Evolutionary conservation across 768 basidiomycete species (phyloP).

Genomic region (Naganishia randhawae): DNA sequence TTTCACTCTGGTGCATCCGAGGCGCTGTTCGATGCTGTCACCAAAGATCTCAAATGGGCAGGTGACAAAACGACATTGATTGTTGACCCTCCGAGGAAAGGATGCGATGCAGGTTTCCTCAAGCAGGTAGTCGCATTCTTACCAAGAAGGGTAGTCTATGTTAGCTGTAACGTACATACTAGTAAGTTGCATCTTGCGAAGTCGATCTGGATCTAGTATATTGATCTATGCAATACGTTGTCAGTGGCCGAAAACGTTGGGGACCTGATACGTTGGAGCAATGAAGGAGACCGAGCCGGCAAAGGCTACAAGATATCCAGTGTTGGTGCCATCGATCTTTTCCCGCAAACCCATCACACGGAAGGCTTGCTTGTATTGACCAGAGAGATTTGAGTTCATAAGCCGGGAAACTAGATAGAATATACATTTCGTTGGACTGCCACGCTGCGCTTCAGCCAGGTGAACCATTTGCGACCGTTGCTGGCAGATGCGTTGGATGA

Average conservation of each 20-base stretch:
- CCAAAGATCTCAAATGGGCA: constrained; percentile 50
- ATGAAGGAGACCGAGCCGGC: constrained; percentile 49
- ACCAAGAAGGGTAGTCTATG: constrained; percentile 71
- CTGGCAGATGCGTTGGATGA: too few relatives aligned
- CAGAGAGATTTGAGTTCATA: constrained; percentile 16
- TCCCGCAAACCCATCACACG: constrained; percentile 62
- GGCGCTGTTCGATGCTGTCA: constrained; percentile 27
- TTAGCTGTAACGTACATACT: constrained; percentile 93
- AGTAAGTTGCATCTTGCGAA: constrained; percentile 50
- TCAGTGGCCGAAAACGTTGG: constrained; percentile 29
- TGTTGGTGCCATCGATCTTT: constrained; percentile 84
- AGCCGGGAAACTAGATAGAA: not conserved
- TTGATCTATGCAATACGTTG: constrained; percentile 55
- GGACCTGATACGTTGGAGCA: constrained; percentile 37
- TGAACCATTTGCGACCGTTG: too few relatives aligned
- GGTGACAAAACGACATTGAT: constrained; percentile 51
- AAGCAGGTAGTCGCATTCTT: constrained; percentile 70
- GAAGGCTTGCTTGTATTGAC: constrained; percentile 30
- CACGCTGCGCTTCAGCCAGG: not conserved
- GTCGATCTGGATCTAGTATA: constrained; percentile 61
- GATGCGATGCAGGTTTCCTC: constrained; percentile 71
- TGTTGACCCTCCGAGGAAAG: constrained; percentile 85
- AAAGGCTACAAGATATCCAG: constrained; percentile 73
- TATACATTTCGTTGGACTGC: too few relatives aligned
- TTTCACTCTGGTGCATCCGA: constrained; percentile 31